Evolutionary conservation across 306 rosid genomes (phyloP), one percentile per base, ranked within the genome.

Genomic region (Ormosia emarginata): DNA sequence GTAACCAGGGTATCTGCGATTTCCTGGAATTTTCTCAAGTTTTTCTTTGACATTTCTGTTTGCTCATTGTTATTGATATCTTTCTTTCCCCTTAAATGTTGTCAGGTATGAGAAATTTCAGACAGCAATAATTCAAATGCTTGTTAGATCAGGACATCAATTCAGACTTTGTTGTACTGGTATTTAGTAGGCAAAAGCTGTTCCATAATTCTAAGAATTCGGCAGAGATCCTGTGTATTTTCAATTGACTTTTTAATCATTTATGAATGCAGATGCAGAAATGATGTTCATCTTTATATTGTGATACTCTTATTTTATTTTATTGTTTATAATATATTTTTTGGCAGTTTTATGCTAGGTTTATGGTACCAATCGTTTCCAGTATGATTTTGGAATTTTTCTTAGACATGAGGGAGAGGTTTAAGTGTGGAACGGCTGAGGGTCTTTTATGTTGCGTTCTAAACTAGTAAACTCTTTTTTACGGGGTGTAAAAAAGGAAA

Each of bases 161-260:
- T 79, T 82, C 83, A 84, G 78, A 74, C 85, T 79, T 56, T 61
- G 85, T 75, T 82, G 86, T 87, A 82, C 80, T 81, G 80, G 81
- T 84, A 78, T 56, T 81, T 78, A 47, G 81, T 84, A 87, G 91
- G 85, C 43, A 62, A 75, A 55, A 85, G 89, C 82, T 67, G 77
- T 87, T 66, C 85, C 81, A 24, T 84, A 78, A 71, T 87, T 89
- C 87, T 74, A 84, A 83, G 90, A 81, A 87, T 80, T 84, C 82
- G 82, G 83, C 75, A 41, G 88, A 78, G 83, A 73, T 82, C 80
- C 14, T 73, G 66, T 87, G 88, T 88, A 90, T 75, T 83, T 86
- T 83, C 57, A 44, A 67, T 79, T 47, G 79, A 47, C 81, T 84
- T 67, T 57, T 6, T 55, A 81, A 56, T 53, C 73, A 67, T 58